A percentile compares a stretch with the other conserved stretches of the same genome.
These are phyloP conservation scores for Fusarium napiforme DNA, from an alignment of 2,329 filamentous ascomycete species.

Conservation along the genomic window DNA sequence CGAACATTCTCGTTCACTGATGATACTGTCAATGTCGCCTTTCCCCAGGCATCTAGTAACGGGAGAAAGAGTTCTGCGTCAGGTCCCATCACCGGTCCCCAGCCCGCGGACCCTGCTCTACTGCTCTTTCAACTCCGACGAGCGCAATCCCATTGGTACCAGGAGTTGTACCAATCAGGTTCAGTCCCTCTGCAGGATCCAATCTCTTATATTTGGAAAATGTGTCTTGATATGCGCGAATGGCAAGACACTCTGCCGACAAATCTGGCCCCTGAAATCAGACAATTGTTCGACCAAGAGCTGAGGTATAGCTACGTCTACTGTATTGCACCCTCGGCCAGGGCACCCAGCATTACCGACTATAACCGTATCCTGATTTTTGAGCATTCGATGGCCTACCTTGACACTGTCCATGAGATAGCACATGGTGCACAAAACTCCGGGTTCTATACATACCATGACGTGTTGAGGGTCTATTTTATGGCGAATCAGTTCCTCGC, in stretches of 20 bases:
- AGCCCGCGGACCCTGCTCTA: slow-evolving; percentile 74
- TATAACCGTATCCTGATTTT: slow-evolving; percentile 86
- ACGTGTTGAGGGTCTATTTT: slow-evolving; percentile 85
- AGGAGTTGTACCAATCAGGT: slow-evolving; percentile 84
- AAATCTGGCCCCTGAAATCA: slow-evolving; percentile 71
- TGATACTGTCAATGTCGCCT: slow-evolving; percentile 83
- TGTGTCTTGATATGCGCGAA: slow-evolving; percentile 78
- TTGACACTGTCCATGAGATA: slow-evolving; percentile 77
- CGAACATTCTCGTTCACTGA: slow-evolving; percentile 94
- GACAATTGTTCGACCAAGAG: slow-evolving; percentile 86
- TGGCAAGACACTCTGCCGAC: slow-evolving; percentile 84
- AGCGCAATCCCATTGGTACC: slow-evolving; percentile 89
- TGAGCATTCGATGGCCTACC: slow-evolving; percentile 85
- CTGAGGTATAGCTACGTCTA: slow-evolving; percentile 92
- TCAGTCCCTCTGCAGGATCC: slow-evolving; percentile 75
- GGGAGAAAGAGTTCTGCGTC: slow-evolving; percentile 56
- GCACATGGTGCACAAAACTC: slow-evolving; percentile 68
- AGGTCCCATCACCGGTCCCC: slow-evolving; percentile 57
- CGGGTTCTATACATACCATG: slow-evolving; percentile 85
- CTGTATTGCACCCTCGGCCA: slow-evolving; percentile 82
- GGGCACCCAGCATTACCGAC: slow-evolving; percentile 76
- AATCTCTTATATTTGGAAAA: slow-evolving; percentile 77
- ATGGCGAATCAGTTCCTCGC: slow-evolving; percentile 73
- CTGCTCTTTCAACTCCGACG: slow-evolving; percentile 85
- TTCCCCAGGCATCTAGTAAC: slow-evolving; percentile 67